Percentiles rank a stretch among this genome's conserved stretches.
These are phyloP conservation scores for Diaporthe sp. DNA, from an alignment of 2,329 filamentous ascomycete species.

Conservation along the genomic window DNA sequence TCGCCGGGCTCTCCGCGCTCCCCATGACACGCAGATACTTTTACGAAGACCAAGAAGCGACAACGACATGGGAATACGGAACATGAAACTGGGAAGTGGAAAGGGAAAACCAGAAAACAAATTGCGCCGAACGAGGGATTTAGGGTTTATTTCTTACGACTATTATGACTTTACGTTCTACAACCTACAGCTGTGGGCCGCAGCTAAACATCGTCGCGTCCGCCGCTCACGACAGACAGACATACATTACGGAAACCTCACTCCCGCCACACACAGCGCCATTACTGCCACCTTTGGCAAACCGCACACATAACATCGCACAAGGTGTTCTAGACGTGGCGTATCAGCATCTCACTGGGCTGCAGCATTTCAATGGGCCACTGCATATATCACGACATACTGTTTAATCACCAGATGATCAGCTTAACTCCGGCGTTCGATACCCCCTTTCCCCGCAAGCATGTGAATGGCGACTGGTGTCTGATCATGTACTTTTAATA, in stretches of 20 bases:
- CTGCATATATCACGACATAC: slow-evolving; percentile 27
- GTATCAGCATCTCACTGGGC: slow-evolving; percentile 17
- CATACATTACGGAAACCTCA: neutral
- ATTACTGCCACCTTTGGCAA: neutral
- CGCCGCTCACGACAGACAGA: slow-evolving; percentile 9
- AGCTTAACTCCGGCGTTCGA: slow-evolving; percentile 29
- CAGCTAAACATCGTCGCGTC: slow-evolving; percentile 1
- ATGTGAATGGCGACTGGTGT: slow-evolving; percentile 27
- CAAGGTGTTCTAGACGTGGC: neutral
- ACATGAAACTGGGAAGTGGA: slow-evolving; percentile 43
- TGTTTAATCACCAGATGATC: slow-evolving; percentile 35
- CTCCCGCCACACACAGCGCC: neutral
- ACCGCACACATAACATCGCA: neutral
- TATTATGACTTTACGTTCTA: slow-evolving; percentile 39
- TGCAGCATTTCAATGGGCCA: slow-evolving; percentile 9
- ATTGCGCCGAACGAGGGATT: neutral
- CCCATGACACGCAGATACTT: neutral
- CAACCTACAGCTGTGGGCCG: slow-evolving; percentile 22
- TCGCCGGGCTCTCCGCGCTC: neutral
- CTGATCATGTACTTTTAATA: slow-evolving; percentile 25
- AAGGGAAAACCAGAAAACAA: slow-evolving; percentile 38
- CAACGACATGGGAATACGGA: slow-evolving; percentile 2
- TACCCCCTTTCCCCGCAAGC: slow-evolving; percentile 28
- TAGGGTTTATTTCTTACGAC: slow-evolving; percentile 28
- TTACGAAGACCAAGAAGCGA: neutral